phyloP scores from a whole-genome alignment of 345 rosid species.

The Populus alba region DNA sequence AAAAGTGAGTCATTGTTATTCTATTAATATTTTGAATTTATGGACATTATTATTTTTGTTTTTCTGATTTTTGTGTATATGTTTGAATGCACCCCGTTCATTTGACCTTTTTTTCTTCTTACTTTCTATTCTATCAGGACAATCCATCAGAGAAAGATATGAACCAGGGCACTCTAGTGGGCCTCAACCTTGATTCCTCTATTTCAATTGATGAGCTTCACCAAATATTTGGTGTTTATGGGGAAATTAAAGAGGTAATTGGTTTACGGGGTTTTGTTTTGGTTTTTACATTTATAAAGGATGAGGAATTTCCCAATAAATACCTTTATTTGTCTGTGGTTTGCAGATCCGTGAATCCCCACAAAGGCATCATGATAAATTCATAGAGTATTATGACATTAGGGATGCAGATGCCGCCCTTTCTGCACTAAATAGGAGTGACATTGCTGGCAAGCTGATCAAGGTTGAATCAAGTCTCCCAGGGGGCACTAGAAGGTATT shows the following conservation, averaged over 20 bases:
- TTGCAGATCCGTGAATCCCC: conserved; percentile 29
- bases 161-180: conserved; percentile 27
- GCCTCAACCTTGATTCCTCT: conserved; percentile 30
- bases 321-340: conserved; percentile 1
- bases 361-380: conserved; percentile 16
- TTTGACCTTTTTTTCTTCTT: neutral
- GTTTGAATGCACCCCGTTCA: neutral
- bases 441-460: conserved; percentile 32
- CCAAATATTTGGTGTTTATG: conserved; percentile 31
- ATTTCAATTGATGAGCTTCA: conserved; percentile 28
- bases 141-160: conserved; percentile 22
- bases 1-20: conserved; percentile 12
- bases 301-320: neutral
- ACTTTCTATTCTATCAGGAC: conserved; percentile 21
- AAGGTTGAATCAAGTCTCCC: conserved; percentile 23
- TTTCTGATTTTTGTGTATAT: neutral
- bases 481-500: conserved; percentile 23
- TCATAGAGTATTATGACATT: conserved; percentile 29
- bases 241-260: conserved; percentile 34
- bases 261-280: neutral
- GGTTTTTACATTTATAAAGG: neutral
- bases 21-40: neutral
- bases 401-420: conserved; percentile 34
- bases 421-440: conserved; percentile 28
- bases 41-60: neutral